Evolutionary conservation across 2,329 filamentous ascomycete genomes (phyloP), one percentile per base, ranked within the genome.

Genomic region (Penicillium sp.): DNA sequence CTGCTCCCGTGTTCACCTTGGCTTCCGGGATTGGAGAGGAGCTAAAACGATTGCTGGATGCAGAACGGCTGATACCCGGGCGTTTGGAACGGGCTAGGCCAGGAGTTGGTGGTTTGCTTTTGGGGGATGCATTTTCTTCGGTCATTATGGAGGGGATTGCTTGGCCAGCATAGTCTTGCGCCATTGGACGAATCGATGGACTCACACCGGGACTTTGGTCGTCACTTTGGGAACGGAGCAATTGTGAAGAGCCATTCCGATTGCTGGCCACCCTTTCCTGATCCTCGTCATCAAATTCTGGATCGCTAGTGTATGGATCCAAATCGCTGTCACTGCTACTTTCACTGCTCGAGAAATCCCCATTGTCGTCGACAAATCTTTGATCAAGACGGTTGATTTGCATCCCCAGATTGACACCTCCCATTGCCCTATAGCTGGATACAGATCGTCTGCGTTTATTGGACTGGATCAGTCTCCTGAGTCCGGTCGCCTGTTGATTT

Each of bases 11-110:
- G 3, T 84, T 84, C 22, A 91, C 82, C 58, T 81, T 84, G 2
- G 90, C 87, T 62, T 89, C 85, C 0, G 90, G 90, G 1, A 90
- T 85, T 0, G 90, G 86, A 6, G 85, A 86, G 50, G 88, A 92
- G 0, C 87, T 88, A 70, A 93, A 93, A 37, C 72, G 66, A 53
- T 72, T 73, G 59, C 69, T 72, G 29, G 73, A 76, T 16, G 71
- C 57, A 24, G 66, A 68, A 11, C 68, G 73, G 58, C 57, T 68
- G 24, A 71, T 56, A 2, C 56, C 26, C 46, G 73, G 72, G 13
- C 53, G 53, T 35, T 22, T 48, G 11, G 52, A 21, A 16, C 16
- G 35, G 35, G 10, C 16, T 19, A 10, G n/a, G 9, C 35, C 35
- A 39, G 35, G 53, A n/a, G 50, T 44, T 10, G 59, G 54, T 8